A percentile compares a stretch with the other conserved stretches of the same genome.
Evolutionary conservation across 2,329 filamentous ascomycete species (phyloP).

Genomic region (Bertia moriformis): DNA sequence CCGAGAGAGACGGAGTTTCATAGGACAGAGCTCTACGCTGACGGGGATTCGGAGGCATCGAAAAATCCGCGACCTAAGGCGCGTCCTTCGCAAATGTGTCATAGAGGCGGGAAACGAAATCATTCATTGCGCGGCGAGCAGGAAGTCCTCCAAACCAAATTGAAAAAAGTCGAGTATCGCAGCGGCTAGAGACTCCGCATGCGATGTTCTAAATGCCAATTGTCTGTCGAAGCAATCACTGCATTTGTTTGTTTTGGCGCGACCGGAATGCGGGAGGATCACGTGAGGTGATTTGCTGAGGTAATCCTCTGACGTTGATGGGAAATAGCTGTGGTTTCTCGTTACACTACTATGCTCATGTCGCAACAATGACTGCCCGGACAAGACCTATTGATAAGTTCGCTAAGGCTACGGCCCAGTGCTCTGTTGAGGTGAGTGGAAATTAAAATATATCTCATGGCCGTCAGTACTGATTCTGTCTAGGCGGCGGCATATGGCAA

Average conservation of each 20-base stretch:
- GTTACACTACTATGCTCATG: too few species aligned
- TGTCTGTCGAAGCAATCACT: too few species aligned
- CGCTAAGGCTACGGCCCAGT: constrained; percentile 36
- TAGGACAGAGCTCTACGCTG: neutral
- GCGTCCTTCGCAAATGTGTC: neutral
- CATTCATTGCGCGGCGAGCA: neutral
- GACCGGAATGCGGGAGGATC: too few species aligned
- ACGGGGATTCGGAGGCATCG: neutral
- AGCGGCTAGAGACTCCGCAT: too few species aligned
- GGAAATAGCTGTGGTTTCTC: too few species aligned
- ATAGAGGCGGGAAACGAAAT: neutral
- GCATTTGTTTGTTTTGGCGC: too few species aligned
- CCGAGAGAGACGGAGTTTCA: neutral
- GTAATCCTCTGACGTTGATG: too few species aligned
- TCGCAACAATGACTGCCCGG: too few species aligned
- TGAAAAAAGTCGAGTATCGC: too few species aligned
- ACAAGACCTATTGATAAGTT: constrained; percentile 33
- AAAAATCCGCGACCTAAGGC: constrained; percentile 1
- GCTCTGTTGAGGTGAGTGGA: constrained; percentile 32
- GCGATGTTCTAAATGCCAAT: too few species aligned
- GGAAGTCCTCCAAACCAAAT: too few species aligned
- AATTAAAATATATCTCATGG: neutral
- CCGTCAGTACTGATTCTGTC: neutral
- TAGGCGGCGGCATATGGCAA: constrained; percentile 78
- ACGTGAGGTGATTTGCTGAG: too few species aligned